phyloP scores from a whole-genome alignment of 805 yeast genomes.

The Yamadazyma nakazawae region DNA sequence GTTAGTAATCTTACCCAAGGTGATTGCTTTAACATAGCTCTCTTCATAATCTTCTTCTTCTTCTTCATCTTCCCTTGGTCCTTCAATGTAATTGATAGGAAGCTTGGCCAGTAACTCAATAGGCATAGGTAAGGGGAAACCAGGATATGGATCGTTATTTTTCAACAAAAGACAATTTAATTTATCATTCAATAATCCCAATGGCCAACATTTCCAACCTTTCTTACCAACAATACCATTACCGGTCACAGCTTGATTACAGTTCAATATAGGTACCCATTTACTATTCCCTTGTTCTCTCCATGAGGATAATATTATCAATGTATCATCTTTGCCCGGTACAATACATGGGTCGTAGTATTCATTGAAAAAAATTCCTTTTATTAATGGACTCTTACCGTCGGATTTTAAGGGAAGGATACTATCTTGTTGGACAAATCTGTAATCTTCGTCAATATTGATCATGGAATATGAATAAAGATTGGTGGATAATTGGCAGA shows the following conservation, averaged over 20 bases:
- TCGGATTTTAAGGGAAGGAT: slow-evolving; percentile 30
- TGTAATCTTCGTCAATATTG: slow-evolving; percentile 40
- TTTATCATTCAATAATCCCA: slow-evolving; percentile 69
- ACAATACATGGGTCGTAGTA: slow-evolving; percentile 88
- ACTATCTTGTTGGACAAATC: slow-evolving; percentile 38
- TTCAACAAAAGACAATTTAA: slow-evolving; percentile 73
- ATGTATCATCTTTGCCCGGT: slow-evolving; percentile 67
- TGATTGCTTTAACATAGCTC: slow-evolving; percentile 54
- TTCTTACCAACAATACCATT: slow-evolving; percentile 47
- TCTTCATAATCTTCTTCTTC: slow-evolving; percentile 54
- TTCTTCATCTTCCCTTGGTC: slow-evolving; percentile 21
- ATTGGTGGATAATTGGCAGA: slow-evolving; percentile 39
- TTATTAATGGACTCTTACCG: slow-evolving; percentile 37
- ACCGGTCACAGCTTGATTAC: slow-evolving; percentile 42
- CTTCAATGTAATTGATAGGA: slow-evolving; percentile 47
- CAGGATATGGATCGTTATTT: slow-evolving; percentile 63
- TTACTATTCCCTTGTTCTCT: slow-evolving; percentile 68
- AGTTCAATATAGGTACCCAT: slow-evolving; percentile 84
- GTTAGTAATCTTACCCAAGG: slow-evolving; percentile 58
- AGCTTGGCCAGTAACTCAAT: slow-evolving; percentile 68
- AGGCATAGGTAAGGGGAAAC: slow-evolving; percentile 81
- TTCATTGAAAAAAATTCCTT: slow-evolving; percentile 78
- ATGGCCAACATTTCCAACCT: slow-evolving; percentile 79
- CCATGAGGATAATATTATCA: slow-evolving; percentile 75
- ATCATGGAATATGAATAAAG: slow-evolving; percentile 47